A percentile compares a stretch with the other conserved stretches of the same genome.
phyloP scores from a whole-genome alignment of 2,329 filamentous ascomycete genomes.

The Fusarium redolens region DNA sequence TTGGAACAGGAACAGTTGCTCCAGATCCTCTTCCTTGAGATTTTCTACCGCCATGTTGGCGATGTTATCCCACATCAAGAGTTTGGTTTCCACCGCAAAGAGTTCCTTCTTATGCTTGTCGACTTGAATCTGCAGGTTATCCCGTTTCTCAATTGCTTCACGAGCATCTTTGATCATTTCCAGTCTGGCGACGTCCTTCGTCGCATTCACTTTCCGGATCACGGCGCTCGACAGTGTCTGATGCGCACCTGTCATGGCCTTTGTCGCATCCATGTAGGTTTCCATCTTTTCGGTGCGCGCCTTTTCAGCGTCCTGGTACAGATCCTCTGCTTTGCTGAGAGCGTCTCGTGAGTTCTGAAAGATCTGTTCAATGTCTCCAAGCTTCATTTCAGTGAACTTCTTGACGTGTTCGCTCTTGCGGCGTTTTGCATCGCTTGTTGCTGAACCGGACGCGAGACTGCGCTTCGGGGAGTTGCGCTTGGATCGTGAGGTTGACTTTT shows the following conservation, averaged over 20 bases:
- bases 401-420: neutral
- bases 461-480: neutral
- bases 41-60: neutral
- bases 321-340: neutral
- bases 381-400: neutral
- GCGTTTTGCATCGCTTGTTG: neutral
- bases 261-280: neutral
- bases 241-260: neutral
- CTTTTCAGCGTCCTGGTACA: neutral
- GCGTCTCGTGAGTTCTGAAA: neutral
- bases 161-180: neutral
- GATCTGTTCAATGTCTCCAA: neutral
- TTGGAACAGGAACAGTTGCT: neutral
- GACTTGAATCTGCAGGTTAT: accelerated
- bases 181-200: accelerated
- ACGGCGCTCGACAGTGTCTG: accelerated
- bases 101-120: neutral
- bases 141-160: accelerated
- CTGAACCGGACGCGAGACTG: neutral
- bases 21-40: accelerated
- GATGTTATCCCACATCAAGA: neutral
- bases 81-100: neutral
- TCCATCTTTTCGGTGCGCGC: neutral
- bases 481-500: neutral
- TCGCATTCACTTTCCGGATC: accelerated